Evolutionary conservation across 1,139 yeast species (phyloP).

Genomic region (Diutina catenulata): DNA sequence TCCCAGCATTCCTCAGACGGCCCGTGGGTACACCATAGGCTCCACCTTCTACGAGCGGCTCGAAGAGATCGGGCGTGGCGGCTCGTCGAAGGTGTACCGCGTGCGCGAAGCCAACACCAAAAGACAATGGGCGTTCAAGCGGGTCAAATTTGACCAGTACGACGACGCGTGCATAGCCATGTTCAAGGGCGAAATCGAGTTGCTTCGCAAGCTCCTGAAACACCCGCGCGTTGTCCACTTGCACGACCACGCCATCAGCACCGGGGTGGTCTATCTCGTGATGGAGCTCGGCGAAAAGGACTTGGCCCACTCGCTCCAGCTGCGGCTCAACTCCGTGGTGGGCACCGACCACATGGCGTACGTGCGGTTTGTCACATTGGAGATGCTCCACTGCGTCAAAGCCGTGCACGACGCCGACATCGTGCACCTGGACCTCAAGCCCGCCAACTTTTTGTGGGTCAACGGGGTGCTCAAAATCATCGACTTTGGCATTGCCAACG

Average conservation of each 20-base stretch:
- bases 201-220: constrained; percentile 47
- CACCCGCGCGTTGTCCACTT: constrained; percentile 70
- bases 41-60: constrained; percentile 58
- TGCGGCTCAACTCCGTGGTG: constrained; percentile 25
- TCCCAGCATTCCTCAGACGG: too few species aligned
- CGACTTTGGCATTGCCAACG: constrained; percentile 94
- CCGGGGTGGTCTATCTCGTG: constrained; percentile 55
- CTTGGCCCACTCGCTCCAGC: constrained; percentile 68
- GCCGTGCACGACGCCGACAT: constrained; percentile 84
- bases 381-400: constrained; percentile 70
- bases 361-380: constrained; percentile 71
- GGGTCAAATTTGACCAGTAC: constrained; percentile 70
- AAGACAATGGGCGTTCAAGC: constrained; percentile 66
- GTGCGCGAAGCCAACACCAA: constrained; percentile 40
- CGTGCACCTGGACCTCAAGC: constrained; percentile 91
- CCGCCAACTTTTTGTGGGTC: constrained; percentile 87
- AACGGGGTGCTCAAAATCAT: constrained; percentile 77
- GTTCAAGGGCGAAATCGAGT: constrained; percentile 82
- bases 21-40: constrained; percentile 22
- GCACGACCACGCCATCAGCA: constrained; percentile 60
- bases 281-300: constrained; percentile 97
- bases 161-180: constrained; percentile 65
- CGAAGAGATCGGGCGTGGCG: constrained; percentile 83
- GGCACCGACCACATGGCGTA: constrained; percentile 58
- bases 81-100: constrained; percentile 84